These are phyloP conservation scores for Lactifluus echinatus DNA, from an alignment of 768 basidiomycete genomes.

Conservation along the genomic window DNA sequence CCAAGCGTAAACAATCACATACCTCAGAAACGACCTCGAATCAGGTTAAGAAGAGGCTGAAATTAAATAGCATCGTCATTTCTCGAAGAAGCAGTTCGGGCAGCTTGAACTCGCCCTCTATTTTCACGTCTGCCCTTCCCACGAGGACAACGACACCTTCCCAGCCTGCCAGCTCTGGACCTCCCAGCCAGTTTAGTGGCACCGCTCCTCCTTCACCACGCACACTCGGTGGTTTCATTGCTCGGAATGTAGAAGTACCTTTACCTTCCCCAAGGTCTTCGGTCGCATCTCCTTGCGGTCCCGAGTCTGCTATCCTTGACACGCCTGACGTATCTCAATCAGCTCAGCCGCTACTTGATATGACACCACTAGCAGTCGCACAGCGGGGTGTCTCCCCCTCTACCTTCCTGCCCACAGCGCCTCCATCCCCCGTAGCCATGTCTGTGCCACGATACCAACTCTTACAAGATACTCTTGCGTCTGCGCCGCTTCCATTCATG, in stretches of 20 bases:
- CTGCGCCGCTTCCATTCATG: slow-evolving; percentile 26
- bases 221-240: slow-evolving; percentile 1
- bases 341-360: background rate
- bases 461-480: slow-evolving; percentile 14
- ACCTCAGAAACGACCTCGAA: slow-evolving; percentile 21
- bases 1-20: slow-evolving; percentile 44
- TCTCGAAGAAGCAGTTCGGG: slow-evolving; percentile 27
- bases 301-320: slow-evolving; percentile 7
- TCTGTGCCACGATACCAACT: slow-evolving; percentile 11
- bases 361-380: background rate
- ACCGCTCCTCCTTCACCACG: slow-evolving; percentile 19
- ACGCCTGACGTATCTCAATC: background rate
- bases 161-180: slow-evolving; percentile 18
- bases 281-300: slow-evolving; percentile 1
- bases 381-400: slow-evolving; percentile 13
- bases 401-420: slow-evolving; percentile 21
- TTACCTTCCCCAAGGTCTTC: slow-evolving; percentile 16
- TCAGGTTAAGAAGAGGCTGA: slow-evolving; percentile 48
- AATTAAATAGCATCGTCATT: slow-evolving; percentile 58
- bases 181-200: slow-evolving; percentile 15
- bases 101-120: slow-evolving; percentile 26
- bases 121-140: slow-evolving; percentile 24
- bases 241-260: slow-evolving; percentile 6
- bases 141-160: slow-evolving; percentile 28
- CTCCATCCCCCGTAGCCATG: slow-evolving; percentile 19